Evolutionary conservation across 345 rosid species (phyloP), one percentile per base, ranked within the genome.

Genomic region (Geranium brycei): DNA sequence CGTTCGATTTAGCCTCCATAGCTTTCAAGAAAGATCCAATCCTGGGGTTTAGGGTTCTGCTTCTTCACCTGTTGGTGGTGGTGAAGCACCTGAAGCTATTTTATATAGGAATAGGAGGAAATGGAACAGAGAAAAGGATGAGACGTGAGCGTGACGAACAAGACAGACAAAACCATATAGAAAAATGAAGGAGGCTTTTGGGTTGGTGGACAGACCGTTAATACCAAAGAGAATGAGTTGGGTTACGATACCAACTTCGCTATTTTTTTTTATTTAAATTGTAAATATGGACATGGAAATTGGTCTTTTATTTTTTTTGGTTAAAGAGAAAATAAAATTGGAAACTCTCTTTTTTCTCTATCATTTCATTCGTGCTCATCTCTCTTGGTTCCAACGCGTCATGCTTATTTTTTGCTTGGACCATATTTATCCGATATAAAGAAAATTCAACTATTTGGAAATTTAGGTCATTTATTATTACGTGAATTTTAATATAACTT

Each of bases 1-100:
- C 81, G 31, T 81, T 74, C 58, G 51, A 60, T 65, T 65, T 61
- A 58, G 30, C 57, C 61, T 73, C 78, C 82, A 75, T 79, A 69
- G 19, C 30, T 35, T 16, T 19, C 14, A 17, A 18, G 68, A 63
- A 15, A 55, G 18, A 55, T 15, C 11, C 6, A 47, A 11, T 16
- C n/a, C 51, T 58, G 55, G 58, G 62, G 58, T 18, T 60, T 58
- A 58, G 58, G 62, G 58, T 18, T 60, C 68, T 38, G 19, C 38
- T 19, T 3, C 4, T 13, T 7, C 14, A 8, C 12, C 7, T 13
- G 14, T 6, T 10, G 15, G 14, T 47, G 53, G 13, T 47, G 53
- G 14, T 47, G 3, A 13, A 47, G 53, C 53, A 11, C 12, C 51
- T 41, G 51, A 5, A 5, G 11, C 7, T 41, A 41, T 13, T 0